Percentiles rank a stretch among this genome's conserved stretches.
phyloP scores from a whole-genome alignment of 352 stramenopile species.

The Aphanomyces cochlioides region DNA sequence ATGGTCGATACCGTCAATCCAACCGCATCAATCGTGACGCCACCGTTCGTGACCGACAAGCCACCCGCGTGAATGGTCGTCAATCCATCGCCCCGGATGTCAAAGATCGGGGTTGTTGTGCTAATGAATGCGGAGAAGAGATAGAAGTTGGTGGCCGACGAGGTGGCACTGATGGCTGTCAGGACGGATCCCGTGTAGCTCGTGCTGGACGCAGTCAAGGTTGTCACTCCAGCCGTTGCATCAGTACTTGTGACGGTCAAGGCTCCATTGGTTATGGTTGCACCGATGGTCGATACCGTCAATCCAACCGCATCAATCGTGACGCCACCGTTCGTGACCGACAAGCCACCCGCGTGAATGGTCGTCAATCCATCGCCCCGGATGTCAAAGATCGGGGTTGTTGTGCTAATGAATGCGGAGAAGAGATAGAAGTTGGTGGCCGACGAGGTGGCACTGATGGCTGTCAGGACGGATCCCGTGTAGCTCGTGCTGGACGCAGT shows the following conservation, averaged over 20 bases:
- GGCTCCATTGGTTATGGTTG: constrained; percentile 33
- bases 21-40: constrained; percentile 38
- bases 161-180: constrained; percentile 26
- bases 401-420: constrained; percentile 13
- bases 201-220: constrained; percentile 27
- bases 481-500: background rate
- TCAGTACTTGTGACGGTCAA: constrained; percentile 12
- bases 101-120: constrained; percentile 39
- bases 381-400: constrained; percentile 33
- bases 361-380: constrained; percentile 36
- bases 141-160: constrained; percentile 40
- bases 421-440: constrained; percentile 32
- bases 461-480: background rate
- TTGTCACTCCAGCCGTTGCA: constrained; percentile 30
- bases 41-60: constrained; percentile 41
- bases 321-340: constrained; percentile 39
- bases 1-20: constrained; percentile 39
- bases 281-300: constrained; percentile 34
- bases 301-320: constrained; percentile 38
- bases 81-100: constrained; percentile 42
- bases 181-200: constrained; percentile 17
- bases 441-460: constrained; percentile 3
- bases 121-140: constrained; percentile 43
- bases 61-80: constrained; percentile 52
- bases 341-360: constrained; percentile 43